phyloP scores from a whole-genome alignment of 2,329 filamentous ascomycete species.

The Hymenoscyphus fraxineus region DNA sequence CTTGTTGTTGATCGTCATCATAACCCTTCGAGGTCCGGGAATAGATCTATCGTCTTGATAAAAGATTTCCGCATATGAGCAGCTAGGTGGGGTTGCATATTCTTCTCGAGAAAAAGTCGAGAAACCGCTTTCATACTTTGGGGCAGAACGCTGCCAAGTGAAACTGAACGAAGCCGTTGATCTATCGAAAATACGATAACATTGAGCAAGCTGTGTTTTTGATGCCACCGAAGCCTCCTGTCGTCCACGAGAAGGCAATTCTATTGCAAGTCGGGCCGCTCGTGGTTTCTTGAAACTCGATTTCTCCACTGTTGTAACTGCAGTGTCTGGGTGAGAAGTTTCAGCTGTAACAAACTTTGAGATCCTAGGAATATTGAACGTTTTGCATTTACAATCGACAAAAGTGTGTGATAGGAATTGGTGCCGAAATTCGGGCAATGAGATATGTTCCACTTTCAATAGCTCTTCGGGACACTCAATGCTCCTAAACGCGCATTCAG shows the following conservation, averaged over 20 bases:
- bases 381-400: slow-evolving; percentile 12
- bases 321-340: not conserved
- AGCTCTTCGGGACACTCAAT: slow-evolving; percentile 13
- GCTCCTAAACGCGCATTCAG: slow-evolving; percentile 13
- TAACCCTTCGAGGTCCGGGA: slow-evolving; percentile 13
- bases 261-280: slow-evolving; percentile 2
- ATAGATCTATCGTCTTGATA: slow-evolving; percentile 16
- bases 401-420: slow-evolving; percentile 15
- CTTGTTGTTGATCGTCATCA: slow-evolving; percentile 14
- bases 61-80: slow-evolving; percentile 16
- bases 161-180: slow-evolving; percentile 17
- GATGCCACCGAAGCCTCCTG: slow-evolving; percentile 8
- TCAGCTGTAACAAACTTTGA: not conserved
- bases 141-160: slow-evolving; percentile 16
- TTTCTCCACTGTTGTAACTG: not conserved
- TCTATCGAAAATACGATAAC: slow-evolving; percentile 15
- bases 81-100: slow-evolving; percentile 10
- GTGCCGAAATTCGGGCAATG: slow-evolving; percentile 14
- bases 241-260: slow-evolving; percentile 13
- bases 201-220: slow-evolving; percentile 14
- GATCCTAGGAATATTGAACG: slow-evolving; percentile 6
- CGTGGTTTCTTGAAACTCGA: not conserved
- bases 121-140: slow-evolving; percentile 12
- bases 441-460: slow-evolving; percentile 14
- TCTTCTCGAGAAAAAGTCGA: slow-evolving; percentile 13